phyloP scores from a whole-genome alignment of 139 green algal genomes.

The Closterium sp. region DNA sequence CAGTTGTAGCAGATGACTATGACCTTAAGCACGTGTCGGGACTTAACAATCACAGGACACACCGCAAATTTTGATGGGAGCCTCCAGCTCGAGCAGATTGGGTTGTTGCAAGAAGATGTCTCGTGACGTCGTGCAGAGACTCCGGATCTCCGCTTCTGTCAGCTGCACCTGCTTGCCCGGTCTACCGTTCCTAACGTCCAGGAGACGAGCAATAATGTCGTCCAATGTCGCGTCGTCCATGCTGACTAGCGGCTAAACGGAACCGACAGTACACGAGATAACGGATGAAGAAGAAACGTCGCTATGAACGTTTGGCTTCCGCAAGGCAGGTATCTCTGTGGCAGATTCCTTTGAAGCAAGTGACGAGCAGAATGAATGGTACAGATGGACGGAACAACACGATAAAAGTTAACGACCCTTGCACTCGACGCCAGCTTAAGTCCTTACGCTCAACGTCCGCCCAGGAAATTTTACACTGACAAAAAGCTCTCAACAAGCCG shows the following conservation, averaged over 20 bases:
- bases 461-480: neutral
- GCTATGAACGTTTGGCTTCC: too few relatives aligned
- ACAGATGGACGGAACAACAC: neutral
- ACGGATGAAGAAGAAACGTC: too few relatives aligned
- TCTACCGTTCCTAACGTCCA: constrained; percentile 79
- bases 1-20: too few relatives aligned
- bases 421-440: neutral
- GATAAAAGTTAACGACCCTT: neutral
- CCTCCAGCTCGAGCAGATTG: constrained; percentile 96
- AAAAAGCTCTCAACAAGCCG: neutral
- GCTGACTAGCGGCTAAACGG: neutral
- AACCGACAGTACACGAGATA: neutral
- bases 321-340: neutral
- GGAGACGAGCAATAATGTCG: constrained; percentile 91
- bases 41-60: neutral
- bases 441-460: neutral
- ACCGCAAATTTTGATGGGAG: constrained; percentile 99
- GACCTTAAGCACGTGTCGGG: too few relatives aligned
- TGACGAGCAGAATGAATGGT: neutral
- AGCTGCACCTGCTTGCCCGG: constrained; percentile 93
- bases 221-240: constrained; percentile 67
- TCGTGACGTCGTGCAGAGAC: constrained; percentile 84
- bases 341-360: neutral
- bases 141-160: constrained; percentile 86
- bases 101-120: constrained; percentile 90